Evolutionary conservation across 129 eudicot genomes (phyloP).

Genomic region (Rutidosis leptorrhynchoides): DNA sequence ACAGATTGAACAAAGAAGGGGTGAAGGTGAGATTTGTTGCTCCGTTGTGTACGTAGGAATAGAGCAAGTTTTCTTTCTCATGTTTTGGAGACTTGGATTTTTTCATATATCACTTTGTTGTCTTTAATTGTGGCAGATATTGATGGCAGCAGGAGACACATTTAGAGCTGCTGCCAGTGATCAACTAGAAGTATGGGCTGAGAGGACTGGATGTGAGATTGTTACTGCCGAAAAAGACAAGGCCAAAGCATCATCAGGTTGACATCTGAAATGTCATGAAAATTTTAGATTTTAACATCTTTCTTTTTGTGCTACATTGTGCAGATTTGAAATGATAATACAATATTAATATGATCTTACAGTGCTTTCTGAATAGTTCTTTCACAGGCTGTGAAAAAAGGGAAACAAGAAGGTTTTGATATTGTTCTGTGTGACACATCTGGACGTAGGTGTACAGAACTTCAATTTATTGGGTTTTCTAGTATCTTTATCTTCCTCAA

Average conservation of each 20-base stretch:
- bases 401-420: conserved; percentile 76
- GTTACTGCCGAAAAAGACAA: conserved; percentile 77
- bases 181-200: conserved; percentile 96
- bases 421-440: conserved; percentile 91
- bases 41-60: too few species aligned
- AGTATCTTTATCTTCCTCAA: too few species aligned
- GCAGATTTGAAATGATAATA: too few species aligned
- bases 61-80: too few species aligned
- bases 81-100: too few species aligned
- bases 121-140: too few species aligned
- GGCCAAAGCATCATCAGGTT: conserved; percentile 93
- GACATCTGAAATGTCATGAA: conserved; percentile 22
- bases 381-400: conserved; percentile 86
- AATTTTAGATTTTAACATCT: background rate
- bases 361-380: conserved; percentile 76
- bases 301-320: conserved; percentile 16
- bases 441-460: conserved; percentile 71
- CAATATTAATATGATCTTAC: conserved; percentile 48
- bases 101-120: too few species aligned
- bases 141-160: conserved; percentile 95
- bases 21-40: conserved; percentile 57
- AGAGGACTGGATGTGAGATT: conserved; percentile 90
- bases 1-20: conserved; percentile 82
- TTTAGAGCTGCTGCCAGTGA: conserved; percentile 98
- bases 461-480: background rate